Evolutionary conservation across 805 yeast genomes (phyloP), one percentile per base, ranked within the genome.

Genomic region (Schwanniomyces pseudopolymorphus): DNA sequence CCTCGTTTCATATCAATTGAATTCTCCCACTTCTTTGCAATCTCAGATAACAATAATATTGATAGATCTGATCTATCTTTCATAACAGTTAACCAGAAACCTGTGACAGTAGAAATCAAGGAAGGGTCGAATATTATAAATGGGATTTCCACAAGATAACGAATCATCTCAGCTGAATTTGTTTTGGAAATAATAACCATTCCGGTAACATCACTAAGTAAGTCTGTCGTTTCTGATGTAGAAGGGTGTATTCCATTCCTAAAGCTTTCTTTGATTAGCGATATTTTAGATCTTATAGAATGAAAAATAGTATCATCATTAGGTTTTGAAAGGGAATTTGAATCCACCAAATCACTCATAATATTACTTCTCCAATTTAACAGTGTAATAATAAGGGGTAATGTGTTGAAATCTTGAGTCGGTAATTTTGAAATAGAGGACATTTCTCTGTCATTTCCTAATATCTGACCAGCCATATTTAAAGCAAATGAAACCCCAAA

Each of bases 401-500:
- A 74, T 1, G 89, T 80, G 57, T 81, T 75, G 46, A 79, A 77
- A 28, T 68, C 70, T 50, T 63, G 63, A 28, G 60, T 66, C 48
- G 69, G 54, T 47, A 67, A 49, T 42, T 57, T 63, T 1, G 76
- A 60, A 35, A 83, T 70, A 37, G 78, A 76, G 2, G 80, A 75
- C 24, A 84, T 63, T 56, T 87, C 94, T 38, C 84, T 70, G 56
- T 89, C 95, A 24, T 74, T 75, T 16, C 84, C 74, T n/a, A 83
- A 67, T 10, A 89, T 77, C 4, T 79, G 63, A 3, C 94, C 89
- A 1, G 96, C 96, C 84, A 89, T 79, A 53, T 88, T 94, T 47
- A 91, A 70, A 0, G 99, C 98, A 74, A 92, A 88, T 0, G 96
- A 84, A 41, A 90, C 85, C 45, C 98, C 98, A 57, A 78, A 83